These are phyloP conservation scores for Fusarium compactum DNA, from an alignment of 2,329 filamentous ascomycete species.

Conservation along the genomic window DNA sequence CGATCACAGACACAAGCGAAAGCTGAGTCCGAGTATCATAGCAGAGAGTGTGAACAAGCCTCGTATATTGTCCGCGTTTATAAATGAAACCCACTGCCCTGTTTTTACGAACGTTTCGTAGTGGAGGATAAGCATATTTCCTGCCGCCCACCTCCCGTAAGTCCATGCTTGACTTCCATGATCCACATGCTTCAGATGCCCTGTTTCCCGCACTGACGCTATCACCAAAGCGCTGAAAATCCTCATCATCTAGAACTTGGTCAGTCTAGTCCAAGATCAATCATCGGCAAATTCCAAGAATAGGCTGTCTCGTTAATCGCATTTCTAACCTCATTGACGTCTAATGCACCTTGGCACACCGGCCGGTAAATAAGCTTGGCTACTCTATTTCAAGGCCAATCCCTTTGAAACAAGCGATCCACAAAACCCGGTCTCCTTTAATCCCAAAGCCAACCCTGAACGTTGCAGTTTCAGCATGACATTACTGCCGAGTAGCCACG, in stretches of 20 bases:
- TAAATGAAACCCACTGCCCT: background rate
- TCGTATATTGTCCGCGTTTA: background rate
- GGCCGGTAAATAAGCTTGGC: constrained; percentile 2
- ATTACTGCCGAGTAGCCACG: constrained; percentile 12
- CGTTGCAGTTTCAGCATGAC: constrained; percentile 11
- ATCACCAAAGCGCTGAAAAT: background rate
- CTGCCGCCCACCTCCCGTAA: background rate
- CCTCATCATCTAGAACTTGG: background rate
- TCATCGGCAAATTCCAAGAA: background rate
- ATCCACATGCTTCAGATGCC: background rate
- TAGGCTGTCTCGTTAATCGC: background rate
- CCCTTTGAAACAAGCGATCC: constrained; percentile 19
- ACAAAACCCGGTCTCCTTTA: constrained; percentile 22
- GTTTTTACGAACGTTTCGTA: background rate
- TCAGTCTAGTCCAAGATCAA: background rate
- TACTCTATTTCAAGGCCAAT: background rate
- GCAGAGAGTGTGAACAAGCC: background rate
- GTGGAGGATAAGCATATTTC: background rate
- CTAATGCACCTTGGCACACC: background rate
- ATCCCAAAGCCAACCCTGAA: constrained; percentile 6
- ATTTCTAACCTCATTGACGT: background rate
- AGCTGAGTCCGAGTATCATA: too few relatives aligned
- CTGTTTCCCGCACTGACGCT: background rate
- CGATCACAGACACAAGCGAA: background rate
- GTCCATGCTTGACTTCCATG: background rate